phyloP scores from a whole-genome alignment of 2,329 filamentous ascomycete genomes.

The Tolypocladium amazonense region DNA sequence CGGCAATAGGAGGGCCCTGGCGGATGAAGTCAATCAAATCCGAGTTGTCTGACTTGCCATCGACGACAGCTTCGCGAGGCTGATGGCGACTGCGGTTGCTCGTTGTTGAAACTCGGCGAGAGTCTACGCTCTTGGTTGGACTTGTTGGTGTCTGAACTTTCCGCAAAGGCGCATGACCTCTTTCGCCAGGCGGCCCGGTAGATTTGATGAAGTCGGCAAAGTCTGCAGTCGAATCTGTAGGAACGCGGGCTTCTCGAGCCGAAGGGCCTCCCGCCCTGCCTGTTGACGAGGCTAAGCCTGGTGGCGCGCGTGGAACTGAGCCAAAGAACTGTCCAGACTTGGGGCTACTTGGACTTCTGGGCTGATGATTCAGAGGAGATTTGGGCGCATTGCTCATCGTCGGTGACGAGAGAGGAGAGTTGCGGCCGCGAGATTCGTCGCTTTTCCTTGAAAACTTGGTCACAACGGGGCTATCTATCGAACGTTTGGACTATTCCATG shows the following conservation, averaged over 20 bases:
- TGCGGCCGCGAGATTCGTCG: conserved; percentile 31
- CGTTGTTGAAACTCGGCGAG: conserved; percentile 25
- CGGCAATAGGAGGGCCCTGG: conserved; percentile 59
- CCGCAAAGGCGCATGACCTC: conserved; percentile 22
- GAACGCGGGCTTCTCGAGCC: conserved; percentile 64
- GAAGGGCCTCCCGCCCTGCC: conserved; percentile 12
- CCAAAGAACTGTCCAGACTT: conserved; percentile 4
- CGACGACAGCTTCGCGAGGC: conserved; percentile 60
- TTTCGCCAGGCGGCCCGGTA: conserved; percentile 57
- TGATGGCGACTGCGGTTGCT: conserved; percentile 46
- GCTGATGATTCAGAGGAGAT: conserved; percentile 11
- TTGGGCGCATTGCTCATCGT: conserved; percentile 24
- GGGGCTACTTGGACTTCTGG: conserved; percentile 3
- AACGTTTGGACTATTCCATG: conserved; percentile 24
- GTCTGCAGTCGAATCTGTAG: conserved; percentile 63
- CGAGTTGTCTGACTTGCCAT: conserved; percentile 57
- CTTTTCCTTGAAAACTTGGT: conserved; percentile 32
- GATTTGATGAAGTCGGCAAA: conserved; percentile 85
- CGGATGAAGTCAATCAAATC: conserved; percentile 95
- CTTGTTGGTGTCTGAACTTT: conserved; percentile 19
- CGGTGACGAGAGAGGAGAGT: conserved; percentile 39
- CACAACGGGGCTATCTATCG: conserved; percentile 30
- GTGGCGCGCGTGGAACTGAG: conserved; percentile 11
- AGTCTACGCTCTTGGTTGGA: conserved; percentile 24
- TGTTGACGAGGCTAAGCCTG: conserved; percentile 9